Base-by-base conservation (phyloP, 345 rosid species). In the Arabidopsis suecica region DNA sequence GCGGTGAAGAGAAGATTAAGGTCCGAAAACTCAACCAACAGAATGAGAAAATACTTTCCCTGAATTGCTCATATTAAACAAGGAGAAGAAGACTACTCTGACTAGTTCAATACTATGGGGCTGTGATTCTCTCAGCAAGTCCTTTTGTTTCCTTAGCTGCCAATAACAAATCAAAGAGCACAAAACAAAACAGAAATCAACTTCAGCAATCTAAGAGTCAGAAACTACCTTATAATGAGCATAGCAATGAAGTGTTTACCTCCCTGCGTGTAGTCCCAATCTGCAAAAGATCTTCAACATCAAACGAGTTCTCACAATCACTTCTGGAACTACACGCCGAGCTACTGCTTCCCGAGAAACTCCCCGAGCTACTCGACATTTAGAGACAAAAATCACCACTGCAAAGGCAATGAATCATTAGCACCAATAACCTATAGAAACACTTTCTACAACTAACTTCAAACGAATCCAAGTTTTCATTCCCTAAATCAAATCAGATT, bases 141-240 rank as follows among this genome's bases (percentile, higher is more conserved):
- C 91, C 72, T 90, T 91, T 51, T 88, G 93, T 81, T 82, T 91
- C 79, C 88, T 76, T 11, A 91, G 83, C 98, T 93, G 85, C 82
- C 61, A 33, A 73, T 81, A 78, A 73, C 81, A 82, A 66, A 65
- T 79, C 77, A 45, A 13, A 71, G 20, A 45, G 5, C 40, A n/a
- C 25, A 28, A 36, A 28, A 28, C 32, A 3, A 28, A 28, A 28
- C 32, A 28, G 32, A 69, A 12, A 0, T 3, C 18, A 49, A 67
- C 23, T 49, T 49, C 53, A 48, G 10, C 28, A 16, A 65, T n/a
- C 61, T 3, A 12, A 18, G 68, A 50, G 20, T 84, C 73, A 48
- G 61, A 77, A 65, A 53, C 69, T 60, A 72, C 75, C 65, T 57
- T 76, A 57, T 44, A 80, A 61, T 57, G 62, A 71, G 81, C 32